Evolutionary conservation across 352 stramenopile genomes (phyloP).

Genomic region (Phytophthora lateralis): DNA sequence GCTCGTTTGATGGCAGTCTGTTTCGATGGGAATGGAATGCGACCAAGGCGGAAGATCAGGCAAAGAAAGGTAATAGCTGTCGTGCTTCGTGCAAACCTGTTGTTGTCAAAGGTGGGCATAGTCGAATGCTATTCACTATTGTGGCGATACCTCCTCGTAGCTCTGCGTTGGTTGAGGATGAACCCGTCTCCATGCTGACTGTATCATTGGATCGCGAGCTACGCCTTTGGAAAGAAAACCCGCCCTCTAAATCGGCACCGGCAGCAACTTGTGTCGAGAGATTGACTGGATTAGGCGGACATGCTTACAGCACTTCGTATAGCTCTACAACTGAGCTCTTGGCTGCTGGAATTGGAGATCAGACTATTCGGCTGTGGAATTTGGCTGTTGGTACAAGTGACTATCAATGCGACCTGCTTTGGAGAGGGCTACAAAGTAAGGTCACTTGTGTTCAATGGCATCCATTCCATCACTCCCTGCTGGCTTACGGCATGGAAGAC

Average conservation of each 20-base stretch:
- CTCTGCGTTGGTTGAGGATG: neutral
- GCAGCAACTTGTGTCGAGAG: conserved; percentile 43
- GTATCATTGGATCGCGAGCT: conserved; percentile 75
- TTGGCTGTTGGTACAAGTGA: conserved; percentile 23
- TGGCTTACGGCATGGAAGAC: conserved; percentile 81
- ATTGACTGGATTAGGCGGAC: conserved; percentile 61
- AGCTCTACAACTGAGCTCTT: conserved; percentile 36
- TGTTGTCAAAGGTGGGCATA: conserved; percentile 68
- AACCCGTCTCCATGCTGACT: conserved; percentile 45
- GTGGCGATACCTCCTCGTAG: conserved; percentile 22
- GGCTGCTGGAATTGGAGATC: conserved; percentile 67
- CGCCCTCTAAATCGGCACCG: conserved; percentile 3
- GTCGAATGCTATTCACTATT: conserved; percentile 71
- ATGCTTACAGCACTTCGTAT: conserved; percentile 62
- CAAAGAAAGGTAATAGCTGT: conserved; percentile 30
- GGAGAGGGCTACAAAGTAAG: conserved; percentile 83
- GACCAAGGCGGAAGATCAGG: neutral
- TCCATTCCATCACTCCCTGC: conserved; percentile 48
- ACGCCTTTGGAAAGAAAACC: conserved; percentile 56
- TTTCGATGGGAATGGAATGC: conserved; percentile 62
- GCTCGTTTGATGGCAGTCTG: conserved; percentile 72
- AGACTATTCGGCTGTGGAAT: conserved; percentile 76
- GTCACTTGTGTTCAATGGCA: conserved; percentile 73
- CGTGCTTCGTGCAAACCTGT: conserved; percentile 40
- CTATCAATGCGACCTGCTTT: conserved; percentile 59